phyloP scores from a whole-genome alignment of 768 basidiomycete species.

The Pleurotus sapidus region DNA sequence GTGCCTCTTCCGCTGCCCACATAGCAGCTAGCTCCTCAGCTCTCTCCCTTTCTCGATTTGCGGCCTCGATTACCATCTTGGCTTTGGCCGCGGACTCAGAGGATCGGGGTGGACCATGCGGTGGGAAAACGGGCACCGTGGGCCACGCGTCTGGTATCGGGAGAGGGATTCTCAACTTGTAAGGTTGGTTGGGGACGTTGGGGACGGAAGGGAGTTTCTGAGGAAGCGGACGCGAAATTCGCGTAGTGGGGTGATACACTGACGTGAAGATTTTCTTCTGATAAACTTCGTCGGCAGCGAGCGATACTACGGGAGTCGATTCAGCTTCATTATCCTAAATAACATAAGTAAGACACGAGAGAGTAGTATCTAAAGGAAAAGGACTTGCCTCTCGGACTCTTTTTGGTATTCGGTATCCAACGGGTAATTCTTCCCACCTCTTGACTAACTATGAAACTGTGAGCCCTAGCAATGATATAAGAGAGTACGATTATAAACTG shows the following conservation, averaged over 20 bases:
- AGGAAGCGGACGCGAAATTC: background rate
- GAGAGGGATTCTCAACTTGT: background rate
- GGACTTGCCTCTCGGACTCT: slow-evolving; percentile 34
- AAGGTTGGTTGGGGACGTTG: background rate
- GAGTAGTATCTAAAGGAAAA: background rate
- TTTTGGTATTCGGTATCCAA: slow-evolving; percentile 88
- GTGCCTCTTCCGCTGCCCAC: slow-evolving; percentile 8
- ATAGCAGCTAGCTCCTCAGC: slow-evolving; percentile 4
- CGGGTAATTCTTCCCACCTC: slow-evolving; percentile 75
- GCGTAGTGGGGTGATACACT: background rate
- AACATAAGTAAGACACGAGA: background rate
- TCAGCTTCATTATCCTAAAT: slow-evolving; percentile 17
- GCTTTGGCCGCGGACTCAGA: background rate
- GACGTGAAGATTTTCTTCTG: background rate
- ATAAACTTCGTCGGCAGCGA: background rate
- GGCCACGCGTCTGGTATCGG: too few relatives aligned
- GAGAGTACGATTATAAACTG: slow-evolving; percentile 9
- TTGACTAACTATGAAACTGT: slow-evolving; percentile 55
- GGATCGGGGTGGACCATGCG: background rate
- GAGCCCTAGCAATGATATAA: background rate
- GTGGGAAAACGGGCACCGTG: too few relatives aligned
- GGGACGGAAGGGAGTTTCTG: background rate
- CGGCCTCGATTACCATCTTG: slow-evolving; percentile 4
- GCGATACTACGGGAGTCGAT: background rate
- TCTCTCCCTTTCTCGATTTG: slow-evolving; percentile 11